phyloP scores from a whole-genome alignment of 1,139 yeast genomes.

The Pneumocystis murina region DNA sequence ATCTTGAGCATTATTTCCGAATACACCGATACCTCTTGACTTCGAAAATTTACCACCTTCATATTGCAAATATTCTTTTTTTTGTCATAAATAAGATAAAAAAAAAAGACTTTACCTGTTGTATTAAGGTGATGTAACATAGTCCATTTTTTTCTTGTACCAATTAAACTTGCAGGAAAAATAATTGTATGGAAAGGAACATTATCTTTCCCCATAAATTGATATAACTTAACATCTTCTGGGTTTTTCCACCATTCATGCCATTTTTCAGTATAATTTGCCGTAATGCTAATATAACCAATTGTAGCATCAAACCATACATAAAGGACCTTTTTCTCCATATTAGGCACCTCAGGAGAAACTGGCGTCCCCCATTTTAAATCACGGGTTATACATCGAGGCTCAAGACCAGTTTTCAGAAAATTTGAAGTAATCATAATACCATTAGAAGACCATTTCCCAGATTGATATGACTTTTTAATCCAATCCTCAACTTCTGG shows the following conservation, averaged over 20 bases:
- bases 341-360: slow-evolving; percentile 46
- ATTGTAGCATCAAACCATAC: slow-evolving; percentile 99
- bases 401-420: slow-evolving; percentile 83
- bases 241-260: slow-evolving; percentile 90
- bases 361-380: slow-evolving; percentile 98
- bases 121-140: slow-evolving; percentile 80
- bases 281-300: slow-evolving; percentile 92
- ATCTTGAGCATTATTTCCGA: slow-evolving; percentile 92
- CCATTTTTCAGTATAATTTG: slow-evolving; percentile 72
- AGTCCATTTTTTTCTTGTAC: slow-evolving; percentile 82
- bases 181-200: slow-evolving; percentile 98
- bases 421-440: slow-evolving; percentile 77
- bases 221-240: slow-evolving; percentile 69
- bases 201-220: slow-evolving; percentile 98
- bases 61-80: slow-evolving; percentile 61
- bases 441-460: slow-evolving; percentile 86
- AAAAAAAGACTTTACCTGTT: slow-evolving; percentile 34
- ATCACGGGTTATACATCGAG: slow-evolving; percentile 95
- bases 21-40: slow-evolving; percentile 92
- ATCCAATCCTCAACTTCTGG: slow-evolving; percentile 61
- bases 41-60: slow-evolving; percentile 97
- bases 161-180: slow-evolving; percentile 83
- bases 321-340: slow-evolving; percentile 75
- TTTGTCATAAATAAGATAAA: background rate
- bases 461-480: slow-evolving; percentile 47